Conservation (phyloP, 495 filamentous ascomycete species). For the Trichodelitschia bisporula region DNA sequence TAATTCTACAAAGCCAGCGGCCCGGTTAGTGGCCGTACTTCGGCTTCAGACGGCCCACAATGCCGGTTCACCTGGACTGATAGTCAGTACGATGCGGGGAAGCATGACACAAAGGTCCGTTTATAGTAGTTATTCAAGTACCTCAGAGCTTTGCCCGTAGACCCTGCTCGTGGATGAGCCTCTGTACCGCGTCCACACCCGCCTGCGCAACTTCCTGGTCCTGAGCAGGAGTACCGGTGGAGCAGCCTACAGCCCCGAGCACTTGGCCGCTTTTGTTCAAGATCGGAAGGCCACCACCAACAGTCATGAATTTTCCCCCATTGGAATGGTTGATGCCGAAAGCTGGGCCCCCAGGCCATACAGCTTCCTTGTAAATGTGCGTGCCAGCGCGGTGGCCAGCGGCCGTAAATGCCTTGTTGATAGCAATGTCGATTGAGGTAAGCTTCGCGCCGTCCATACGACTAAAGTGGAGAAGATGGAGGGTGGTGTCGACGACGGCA, state of each 20-base stretch:
- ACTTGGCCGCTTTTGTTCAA: slow-evolving; percentile 10
- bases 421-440: slow-evolving; percentile 17
- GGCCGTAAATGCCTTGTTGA: slow-evolving; percentile 19
- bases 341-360: slow-evolving; percentile 16
- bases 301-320: slow-evolving; percentile 14
- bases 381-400: slow-evolving; percentile 17
- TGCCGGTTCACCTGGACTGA: too few relatives aligned
- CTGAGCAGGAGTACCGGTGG: slow-evolving; percentile 16
- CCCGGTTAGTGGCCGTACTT: too few relatives aligned
- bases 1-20: too few relatives aligned
- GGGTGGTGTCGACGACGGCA: slow-evolving; percentile 13
- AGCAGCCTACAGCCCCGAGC: slow-evolving; percentile 16
- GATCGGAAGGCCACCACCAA: slow-evolving; percentile 17
- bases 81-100: too few relatives aligned
- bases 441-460: slow-evolving; percentile 19
- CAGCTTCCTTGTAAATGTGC: slow-evolving; percentile 11
- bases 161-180: slow-evolving; percentile 7
- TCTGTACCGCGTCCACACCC: slow-evolving; percentile 14
- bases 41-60: too few relatives aligned
- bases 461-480: slow-evolving; percentile 15
- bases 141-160: slow-evolving; percentile 11
- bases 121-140: too few relatives aligned
- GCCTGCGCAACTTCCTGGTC: slow-evolving; percentile 14
- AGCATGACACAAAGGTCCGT: too few relatives aligned
- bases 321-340: slow-evolving; percentile 17